These are phyloP conservation scores for Sporisorium scitamineum DNA, from an alignment of 1,284 basidiomycete genomes.

Conservation along the genomic window DNA sequence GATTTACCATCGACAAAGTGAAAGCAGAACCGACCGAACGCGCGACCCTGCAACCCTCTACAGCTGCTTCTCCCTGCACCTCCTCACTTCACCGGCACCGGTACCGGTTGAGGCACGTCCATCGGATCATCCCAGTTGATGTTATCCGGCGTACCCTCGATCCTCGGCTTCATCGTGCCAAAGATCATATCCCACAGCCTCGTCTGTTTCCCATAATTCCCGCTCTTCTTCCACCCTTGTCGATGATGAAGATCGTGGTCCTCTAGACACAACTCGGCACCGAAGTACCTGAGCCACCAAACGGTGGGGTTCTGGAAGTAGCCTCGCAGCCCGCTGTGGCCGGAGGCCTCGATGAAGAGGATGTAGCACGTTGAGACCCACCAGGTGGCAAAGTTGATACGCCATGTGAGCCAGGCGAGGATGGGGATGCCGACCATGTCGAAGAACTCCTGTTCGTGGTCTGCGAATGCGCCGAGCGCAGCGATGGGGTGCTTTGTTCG, in stretches of 20 bases:
- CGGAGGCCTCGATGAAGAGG: conserved; percentile 38
- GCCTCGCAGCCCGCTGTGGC: conserved; percentile 60
- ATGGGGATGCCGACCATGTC: conserved; percentile 60
- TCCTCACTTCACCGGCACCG: conserved; percentile 4
- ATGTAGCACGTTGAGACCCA: conserved; percentile 36
- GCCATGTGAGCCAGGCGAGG: conserved; percentile 49
- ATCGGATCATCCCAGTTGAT: conserved; percentile 47
- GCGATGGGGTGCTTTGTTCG: conserved; percentile 62
- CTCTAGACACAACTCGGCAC: conserved; percentile 59
- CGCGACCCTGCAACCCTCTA: too few species aligned
- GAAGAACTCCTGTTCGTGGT: conserved; percentile 58
- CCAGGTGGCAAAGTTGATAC: conserved; percentile 53
- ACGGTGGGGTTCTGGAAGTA: conserved; percentile 59
- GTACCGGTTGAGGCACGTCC: conserved; percentile 14
- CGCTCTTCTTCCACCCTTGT: conserved; percentile 57
- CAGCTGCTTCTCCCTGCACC: background rate
- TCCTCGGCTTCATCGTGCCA: conserved; percentile 57
- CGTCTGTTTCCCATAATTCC: conserved; percentile 67
- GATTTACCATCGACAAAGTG: background rate
- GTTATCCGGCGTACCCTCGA: conserved; percentile 44
- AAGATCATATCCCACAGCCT: conserved; percentile 66
- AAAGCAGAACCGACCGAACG: too few species aligned
- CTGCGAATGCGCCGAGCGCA: conserved; percentile 55
- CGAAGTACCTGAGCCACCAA: conserved; percentile 46
- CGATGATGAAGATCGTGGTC: conserved; percentile 69